These are phyloP conservation scores for Solanum piurae DNA, from an alignment of 257 asterid genomes.

Conservation along the genomic window DNA sequence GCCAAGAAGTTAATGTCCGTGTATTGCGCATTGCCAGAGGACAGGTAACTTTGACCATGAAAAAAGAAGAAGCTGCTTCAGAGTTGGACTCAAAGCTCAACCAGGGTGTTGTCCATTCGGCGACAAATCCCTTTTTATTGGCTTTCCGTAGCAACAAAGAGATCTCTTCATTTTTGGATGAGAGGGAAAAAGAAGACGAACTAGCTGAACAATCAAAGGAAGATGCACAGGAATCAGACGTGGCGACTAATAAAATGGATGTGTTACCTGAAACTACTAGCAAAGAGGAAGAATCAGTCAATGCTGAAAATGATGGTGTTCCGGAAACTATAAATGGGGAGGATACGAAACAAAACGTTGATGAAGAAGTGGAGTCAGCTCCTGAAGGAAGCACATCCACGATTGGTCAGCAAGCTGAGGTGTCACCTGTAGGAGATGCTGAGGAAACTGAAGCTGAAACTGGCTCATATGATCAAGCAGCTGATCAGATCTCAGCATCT, in stretches of 20 bases:
- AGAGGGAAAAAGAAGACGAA: slow-evolving; percentile 37
- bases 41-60: slow-evolving; percentile 81
- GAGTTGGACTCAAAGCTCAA: slow-evolving; percentile 47
- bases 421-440: slow-evolving; percentile 26
- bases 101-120: slow-evolving; percentile 50
- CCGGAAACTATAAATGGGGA: slow-evolving; percentile 11
- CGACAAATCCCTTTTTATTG: slow-evolving; percentile 75
- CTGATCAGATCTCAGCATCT: slow-evolving; percentile 14
- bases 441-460: slow-evolving; percentile 19
- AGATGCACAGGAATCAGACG: background rate
- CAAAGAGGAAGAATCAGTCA: slow-evolving; percentile 15
- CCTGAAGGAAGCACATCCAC: slow-evolving; percentile 21
- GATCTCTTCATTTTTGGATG: slow-evolving; percentile 65
- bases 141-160: slow-evolving; percentile 64
- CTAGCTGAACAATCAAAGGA: slow-evolving; percentile 13
- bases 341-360: slow-evolving; percentile 12
- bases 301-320: slow-evolving; percentile 2
- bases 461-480: slow-evolving; percentile 13
- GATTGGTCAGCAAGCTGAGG: slow-evolving; percentile 22
- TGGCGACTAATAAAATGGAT: background rate
- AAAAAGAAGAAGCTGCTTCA: slow-evolving; percentile 51
- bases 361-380: slow-evolving; percentile 28
- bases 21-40: slow-evolving; percentile 78
- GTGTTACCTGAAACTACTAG: slow-evolving; percentile 10
- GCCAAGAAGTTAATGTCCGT: slow-evolving; percentile 83